Evolutionary conservation across 805 yeast species (phyloP).

Genomic region (Pichia occidentalis): DNA sequence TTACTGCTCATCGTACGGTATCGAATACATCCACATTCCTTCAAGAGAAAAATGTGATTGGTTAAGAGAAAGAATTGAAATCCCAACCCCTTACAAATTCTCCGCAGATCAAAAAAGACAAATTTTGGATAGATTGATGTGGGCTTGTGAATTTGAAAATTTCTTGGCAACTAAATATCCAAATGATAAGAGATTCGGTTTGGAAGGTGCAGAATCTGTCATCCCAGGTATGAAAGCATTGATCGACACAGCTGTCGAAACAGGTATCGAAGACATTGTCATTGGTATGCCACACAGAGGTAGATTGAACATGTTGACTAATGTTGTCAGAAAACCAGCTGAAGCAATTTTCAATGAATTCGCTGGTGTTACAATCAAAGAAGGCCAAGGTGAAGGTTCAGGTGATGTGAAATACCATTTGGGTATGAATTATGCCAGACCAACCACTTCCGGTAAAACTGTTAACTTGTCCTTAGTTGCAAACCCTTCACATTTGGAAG

Average conservation of each 20-base stretch:
- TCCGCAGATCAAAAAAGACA: slow-evolving; percentile 88
- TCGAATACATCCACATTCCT: slow-evolving; percentile 95
- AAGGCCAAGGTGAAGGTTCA: slow-evolving; percentile 97
- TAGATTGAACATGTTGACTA: slow-evolving; percentile 93
- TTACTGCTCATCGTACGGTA: slow-evolving; percentile 86
- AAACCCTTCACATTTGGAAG: slow-evolving; percentile 98
- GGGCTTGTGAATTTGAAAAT: slow-evolving; percentile 92
- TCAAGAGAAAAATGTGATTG: slow-evolving; percentile 95
- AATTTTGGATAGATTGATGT: slow-evolving; percentile 89
- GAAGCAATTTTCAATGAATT: slow-evolving; percentile 97
- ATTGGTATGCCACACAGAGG: slow-evolving; percentile 99
- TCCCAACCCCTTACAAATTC: slow-evolving; percentile 80
- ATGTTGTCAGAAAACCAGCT: slow-evolving; percentile 97
- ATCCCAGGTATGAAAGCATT: slow-evolving; percentile 96
- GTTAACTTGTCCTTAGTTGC: slow-evolving; percentile 96
- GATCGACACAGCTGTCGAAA: slow-evolving; percentile 87
- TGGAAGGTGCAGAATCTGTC: slow-evolving; percentile 96
- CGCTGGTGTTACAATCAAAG: slow-evolving; percentile 71
- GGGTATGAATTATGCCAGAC: slow-evolving; percentile 99
- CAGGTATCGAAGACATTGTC: slow-evolving; percentile 91
- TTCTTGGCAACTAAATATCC: slow-evolving; percentile 95
- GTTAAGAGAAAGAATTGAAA: slow-evolving; percentile 95
- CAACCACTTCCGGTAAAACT: slow-evolving; percentile 96
- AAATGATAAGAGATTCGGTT: slow-evolving; percentile 95
- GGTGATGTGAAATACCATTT: slow-evolving; percentile 99